Percentiles rank a stretch among this genome's conserved stretches.
These are phyloP conservation scores for Fusarium sp. DNA, from an alignment of 2,329 filamentous ascomycete species.

Conservation along the genomic window DNA sequence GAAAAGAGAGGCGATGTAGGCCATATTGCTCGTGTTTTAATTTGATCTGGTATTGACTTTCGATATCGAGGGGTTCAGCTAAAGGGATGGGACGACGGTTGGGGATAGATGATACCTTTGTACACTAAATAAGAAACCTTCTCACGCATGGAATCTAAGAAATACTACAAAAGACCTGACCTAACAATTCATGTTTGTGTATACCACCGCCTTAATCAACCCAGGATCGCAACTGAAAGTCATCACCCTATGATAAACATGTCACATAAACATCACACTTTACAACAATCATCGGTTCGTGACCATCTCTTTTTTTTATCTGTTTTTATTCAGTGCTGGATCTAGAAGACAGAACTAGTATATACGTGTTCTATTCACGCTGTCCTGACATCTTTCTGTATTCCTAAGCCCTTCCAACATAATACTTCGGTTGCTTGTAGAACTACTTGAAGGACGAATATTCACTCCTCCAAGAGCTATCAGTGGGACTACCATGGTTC, in stretches of 20 bases:
- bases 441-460: neutral
- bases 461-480: constrained; percentile 6
- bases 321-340: constrained; percentile 18
- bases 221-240: neutral
- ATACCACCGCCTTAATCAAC: neutral
- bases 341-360: constrained; percentile 15
- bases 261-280: neutral
- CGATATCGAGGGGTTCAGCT: constrained; percentile 12
- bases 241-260: neutral
- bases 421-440: constrained; percentile 15
- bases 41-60: constrained; percentile 18
- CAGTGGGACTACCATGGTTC: neutral
- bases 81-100: constrained; percentile 2
- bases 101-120: constrained; percentile 47
- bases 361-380: constrained; percentile 17
- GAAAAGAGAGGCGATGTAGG: neutral
- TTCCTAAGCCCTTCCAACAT: constrained; percentile 12
- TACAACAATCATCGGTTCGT: neutral
- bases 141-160: constrained; percentile 15
- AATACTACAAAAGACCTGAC: neutral
- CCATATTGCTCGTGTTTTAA: constrained; percentile 12
- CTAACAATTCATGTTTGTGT: neutral
- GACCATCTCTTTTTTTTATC: neutral
- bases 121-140: constrained; percentile 40
- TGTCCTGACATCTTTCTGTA: constrained; percentile 8